Evolutionary conservation across 805 yeast species (phyloP).

Genomic region (Ogataea siamensis): DNA sequence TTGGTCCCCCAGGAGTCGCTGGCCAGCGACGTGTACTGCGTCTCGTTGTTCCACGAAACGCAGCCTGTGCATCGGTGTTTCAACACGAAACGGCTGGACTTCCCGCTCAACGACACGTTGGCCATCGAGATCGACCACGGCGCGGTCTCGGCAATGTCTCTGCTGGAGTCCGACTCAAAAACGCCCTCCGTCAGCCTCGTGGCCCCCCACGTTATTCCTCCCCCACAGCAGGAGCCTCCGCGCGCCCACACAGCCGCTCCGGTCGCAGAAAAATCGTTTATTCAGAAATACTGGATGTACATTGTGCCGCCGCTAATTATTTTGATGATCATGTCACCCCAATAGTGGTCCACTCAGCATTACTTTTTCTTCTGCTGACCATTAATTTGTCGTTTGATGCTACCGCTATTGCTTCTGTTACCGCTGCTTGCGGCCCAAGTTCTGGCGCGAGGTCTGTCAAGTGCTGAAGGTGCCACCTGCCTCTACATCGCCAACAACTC

Average conservation of each 20-base stretch:
- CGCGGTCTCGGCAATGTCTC: slow-evolving; percentile 16
- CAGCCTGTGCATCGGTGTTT: slow-evolving; percentile 19
- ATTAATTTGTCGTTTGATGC: neutral
- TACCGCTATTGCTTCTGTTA: neutral
- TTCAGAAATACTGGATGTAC: slow-evolving; percentile 64
- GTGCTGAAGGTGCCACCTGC: slow-evolving; percentile 39
- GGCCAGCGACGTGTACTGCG: slow-evolving; percentile 16
- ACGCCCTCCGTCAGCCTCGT: slow-evolving; percentile 9
- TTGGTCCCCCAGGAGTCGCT: neutral
- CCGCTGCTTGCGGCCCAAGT: slow-evolving; percentile 5
- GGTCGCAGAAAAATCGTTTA: slow-evolving; percentile 40
- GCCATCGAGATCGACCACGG: slow-evolving; percentile 11
- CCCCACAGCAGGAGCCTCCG: slow-evolving; percentile 17
- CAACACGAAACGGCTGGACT: slow-evolving; percentile 21
- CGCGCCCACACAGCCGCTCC: slow-evolving; percentile 8
- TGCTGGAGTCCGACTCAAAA: slow-evolving; percentile 9
- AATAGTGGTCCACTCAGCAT: slow-evolving; percentile 4
- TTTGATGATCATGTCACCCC: slow-evolving; percentile 30
- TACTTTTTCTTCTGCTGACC: neutral
- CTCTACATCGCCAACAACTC: slow-evolving; percentile 34
- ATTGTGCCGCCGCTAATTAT: slow-evolving; percentile 50
- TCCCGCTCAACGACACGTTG: slow-evolving; percentile 23
- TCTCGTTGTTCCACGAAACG: slow-evolving; percentile 13
- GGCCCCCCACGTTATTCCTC: slow-evolving; percentile 7
- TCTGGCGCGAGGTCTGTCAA: slow-evolving; percentile 33